Base-by-base conservation (phyloP, 1,139 yeast species). In the Geotrichum restrictum region DNA sequence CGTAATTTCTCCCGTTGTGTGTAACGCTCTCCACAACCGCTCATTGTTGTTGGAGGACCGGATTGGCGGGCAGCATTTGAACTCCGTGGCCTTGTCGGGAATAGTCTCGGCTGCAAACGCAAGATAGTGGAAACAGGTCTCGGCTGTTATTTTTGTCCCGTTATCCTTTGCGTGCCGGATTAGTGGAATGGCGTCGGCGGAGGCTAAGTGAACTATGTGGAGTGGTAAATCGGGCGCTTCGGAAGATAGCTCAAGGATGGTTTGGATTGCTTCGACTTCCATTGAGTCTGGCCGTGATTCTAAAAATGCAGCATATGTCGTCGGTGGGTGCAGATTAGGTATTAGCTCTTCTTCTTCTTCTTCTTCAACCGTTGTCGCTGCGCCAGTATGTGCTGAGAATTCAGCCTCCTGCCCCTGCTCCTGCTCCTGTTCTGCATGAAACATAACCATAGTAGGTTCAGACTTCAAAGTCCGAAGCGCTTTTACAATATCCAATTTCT, bases 61-160 rank as follows among this genome's bases (percentile, higher is more conserved):
- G 60, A 91, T 88, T 4, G 98, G 98, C 1, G 98, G 98, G 69
- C 96, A 89, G 69, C 97, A 91, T 70, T 91, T 91, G 76, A 78
- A 88, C 63, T 83, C 86, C 2, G 97, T 89, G 19, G 84, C 81
- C 56, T 86, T 79, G 62, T 81, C 77, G 24, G 88, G 82, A 51
- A 91, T 86, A 33, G 75, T 75, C 64, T 89, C 96, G 3, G 96
- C 86, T 19, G 78, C 75, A 39, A 91, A 75, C 1, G 93, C 76
- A 50, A 91, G 74, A 67, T 91, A 91, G 67, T 91, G 98, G 79
- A 88, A 91, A 68, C 97, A 89, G 0, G 98, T 89, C 69, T 91
- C 98, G 1, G 91, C 95, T 0, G 95, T 74, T 42, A 85, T 72
- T 27, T 83, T 83, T 53, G 83, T 70, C 13, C 79, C 79, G 39